Percentiles rank a stretch among this genome's conserved stretches.
phyloP scores from a whole-genome alignment of 371 early-diverging fungal genomes.

The Actinomortierella wolfii region DNA sequence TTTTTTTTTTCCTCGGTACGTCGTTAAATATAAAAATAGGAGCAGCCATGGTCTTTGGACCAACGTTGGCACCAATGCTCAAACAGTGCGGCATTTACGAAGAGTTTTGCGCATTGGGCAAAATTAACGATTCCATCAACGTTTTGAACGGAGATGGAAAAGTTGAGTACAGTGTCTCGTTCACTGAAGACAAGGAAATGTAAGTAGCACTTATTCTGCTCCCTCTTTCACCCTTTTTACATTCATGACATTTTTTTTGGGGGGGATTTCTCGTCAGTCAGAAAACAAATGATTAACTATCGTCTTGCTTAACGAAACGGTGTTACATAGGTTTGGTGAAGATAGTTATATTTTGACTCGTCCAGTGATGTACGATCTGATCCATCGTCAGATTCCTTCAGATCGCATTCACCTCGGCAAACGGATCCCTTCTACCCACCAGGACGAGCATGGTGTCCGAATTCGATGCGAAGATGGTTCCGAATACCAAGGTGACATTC shows the following conservation, averaged over 20 bases:
- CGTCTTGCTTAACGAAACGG: no score
- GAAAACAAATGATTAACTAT: no score
- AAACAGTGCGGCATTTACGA: slow-evolving; percentile 17
- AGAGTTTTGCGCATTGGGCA: slow-evolving; percentile 12
- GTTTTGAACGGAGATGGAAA: slow-evolving; percentile 14
- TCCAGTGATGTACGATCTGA: slow-evolving; percentile 8
- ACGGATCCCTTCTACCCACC: slow-evolving; percentile 8
- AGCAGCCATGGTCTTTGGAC: slow-evolving; percentile 21
- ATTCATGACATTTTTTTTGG: no score
- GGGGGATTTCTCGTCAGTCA: no score
- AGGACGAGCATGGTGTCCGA: background rate
- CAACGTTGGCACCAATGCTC: slow-evolving; percentile 15
- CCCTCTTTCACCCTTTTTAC: no score
- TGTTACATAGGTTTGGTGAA: slow-evolving; percentile 4
- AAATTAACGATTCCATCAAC: slow-evolving; percentile 10
- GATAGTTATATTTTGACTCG: slow-evolving; percentile 10
- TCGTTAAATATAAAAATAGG: no score
- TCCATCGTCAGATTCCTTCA: slow-evolving; percentile 4
- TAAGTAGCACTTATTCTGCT: no score
- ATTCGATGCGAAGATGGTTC: background rate
- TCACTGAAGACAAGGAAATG: slow-evolving; percentile 13
- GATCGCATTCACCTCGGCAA: slow-evolving; percentile 12
- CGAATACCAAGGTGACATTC: background rate
- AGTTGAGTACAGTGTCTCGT: slow-evolving; percentile 8
- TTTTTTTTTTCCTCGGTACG: slow-evolving; percentile 1